phyloP scores from a whole-genome alignment of 2,329 filamentous ascomycete genomes.

The Alternaria metachromatica region DNA sequence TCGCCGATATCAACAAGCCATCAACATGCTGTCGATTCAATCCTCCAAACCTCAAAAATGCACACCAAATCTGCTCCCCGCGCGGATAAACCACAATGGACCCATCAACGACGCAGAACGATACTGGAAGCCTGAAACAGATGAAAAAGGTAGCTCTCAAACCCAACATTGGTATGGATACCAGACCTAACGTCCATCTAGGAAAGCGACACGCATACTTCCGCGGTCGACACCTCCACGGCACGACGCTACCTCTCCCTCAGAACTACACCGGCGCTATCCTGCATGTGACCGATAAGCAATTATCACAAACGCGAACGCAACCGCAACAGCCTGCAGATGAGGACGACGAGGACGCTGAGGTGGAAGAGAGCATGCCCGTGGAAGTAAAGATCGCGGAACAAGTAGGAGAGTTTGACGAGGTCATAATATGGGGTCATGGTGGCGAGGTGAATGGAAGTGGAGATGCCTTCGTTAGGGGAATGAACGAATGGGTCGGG shows the following conservation, averaged over 20 bases:
- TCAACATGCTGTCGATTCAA: slow-evolving; percentile 55
- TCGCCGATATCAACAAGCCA: not conserved
- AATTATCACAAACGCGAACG: slow-evolving; percentile 16
- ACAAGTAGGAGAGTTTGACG: slow-evolving; percentile 71
- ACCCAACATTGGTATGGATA: not conserved
- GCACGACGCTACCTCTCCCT: slow-evolving; percentile 70
- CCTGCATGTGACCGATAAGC: slow-evolving; percentile 38
- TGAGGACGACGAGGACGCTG: slow-evolving; percentile 23
- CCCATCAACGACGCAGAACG: slow-evolving; percentile 66
- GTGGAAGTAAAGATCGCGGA: slow-evolving; percentile 59
- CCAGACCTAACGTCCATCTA: not conserved
- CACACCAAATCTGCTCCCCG: slow-evolving; percentile 78
- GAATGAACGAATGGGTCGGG: slow-evolving; percentile 80
- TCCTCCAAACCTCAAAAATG: slow-evolving; percentile 47
- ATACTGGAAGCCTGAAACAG: slow-evolving; percentile 72
- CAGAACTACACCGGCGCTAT: slow-evolving; percentile 68
- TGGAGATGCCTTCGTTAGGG: slow-evolving; percentile 74
- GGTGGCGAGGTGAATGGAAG: slow-evolving; percentile 68
- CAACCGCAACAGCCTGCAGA: slow-evolving; percentile 11
- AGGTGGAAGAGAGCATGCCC: slow-evolving; percentile 23
- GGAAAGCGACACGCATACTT: slow-evolving; percentile 32
- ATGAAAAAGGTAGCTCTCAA: slow-evolving; percentile 29
- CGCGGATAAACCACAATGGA: slow-evolving; percentile 79
- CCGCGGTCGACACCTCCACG: slow-evolving; percentile 79
- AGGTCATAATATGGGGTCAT: slow-evolving; percentile 84